Evolutionary conservation across 768 basidiomycete species (phyloP).

Genomic region (Cytidiella melzeri): DNA sequence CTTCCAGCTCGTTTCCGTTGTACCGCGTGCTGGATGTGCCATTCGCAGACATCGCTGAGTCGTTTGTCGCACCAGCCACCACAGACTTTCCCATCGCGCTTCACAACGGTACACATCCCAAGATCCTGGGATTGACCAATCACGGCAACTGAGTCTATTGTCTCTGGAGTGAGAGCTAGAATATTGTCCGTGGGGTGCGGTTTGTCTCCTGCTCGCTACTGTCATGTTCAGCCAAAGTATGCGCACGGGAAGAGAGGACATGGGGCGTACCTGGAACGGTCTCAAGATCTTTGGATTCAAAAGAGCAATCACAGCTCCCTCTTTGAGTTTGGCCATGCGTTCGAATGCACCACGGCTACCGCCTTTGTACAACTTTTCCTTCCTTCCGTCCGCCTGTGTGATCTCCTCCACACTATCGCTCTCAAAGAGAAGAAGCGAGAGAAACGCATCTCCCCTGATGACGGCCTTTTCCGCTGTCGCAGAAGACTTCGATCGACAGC

Average conservation of each 20-base stretch:
- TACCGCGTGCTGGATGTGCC: constrained; percentile 80
- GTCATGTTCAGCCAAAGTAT: background rate
- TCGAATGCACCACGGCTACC: constrained; percentile 94
- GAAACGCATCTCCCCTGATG: constrained; percentile 75
- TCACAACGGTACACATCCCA: constrained; percentile 73
- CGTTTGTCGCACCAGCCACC: constrained; percentile 90
- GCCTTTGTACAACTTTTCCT: constrained; percentile 70
- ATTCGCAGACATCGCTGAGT: constrained; percentile 84
- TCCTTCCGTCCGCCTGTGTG: constrained; percentile 43
- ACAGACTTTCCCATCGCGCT: constrained; percentile 76
- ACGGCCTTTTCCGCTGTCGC: constrained; percentile 49
- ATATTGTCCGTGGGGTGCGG: constrained; percentile 80
- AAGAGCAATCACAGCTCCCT: constrained; percentile 87
- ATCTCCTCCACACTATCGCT: constrained; percentile 64
- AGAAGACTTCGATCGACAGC: constrained; percentile 50
- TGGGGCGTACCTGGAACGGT: constrained; percentile 65
- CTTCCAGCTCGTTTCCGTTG: constrained; percentile 66
- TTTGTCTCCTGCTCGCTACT: constrained; percentile 41
- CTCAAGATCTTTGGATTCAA: constrained; percentile 84
- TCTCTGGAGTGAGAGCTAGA: constrained; percentile 82
- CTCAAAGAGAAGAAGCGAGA: constrained; percentile 86
- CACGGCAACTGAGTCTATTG: constrained; percentile 70
- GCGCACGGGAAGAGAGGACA: background rate
- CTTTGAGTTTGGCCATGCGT: constrained; percentile 72
- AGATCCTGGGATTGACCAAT: constrained; percentile 86